A percentile compares a stretch with the other conserved stretches of the same genome.
phyloP scores from a whole-genome alignment of 495 filamentous ascomycete genomes.

The Talaromyces ruber region DNA sequence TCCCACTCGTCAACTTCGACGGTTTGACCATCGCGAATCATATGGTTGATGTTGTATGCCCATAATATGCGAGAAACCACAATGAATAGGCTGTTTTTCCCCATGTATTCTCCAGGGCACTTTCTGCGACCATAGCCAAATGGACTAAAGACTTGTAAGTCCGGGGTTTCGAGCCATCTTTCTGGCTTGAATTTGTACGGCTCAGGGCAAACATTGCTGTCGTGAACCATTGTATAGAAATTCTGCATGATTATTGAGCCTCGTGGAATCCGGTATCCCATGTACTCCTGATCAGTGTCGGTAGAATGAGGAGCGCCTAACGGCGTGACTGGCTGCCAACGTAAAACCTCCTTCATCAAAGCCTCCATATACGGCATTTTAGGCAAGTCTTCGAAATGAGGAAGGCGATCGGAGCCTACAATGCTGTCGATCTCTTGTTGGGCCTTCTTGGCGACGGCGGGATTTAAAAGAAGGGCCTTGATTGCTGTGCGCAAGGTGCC shows the following conservation, averaged over 20 bases:
- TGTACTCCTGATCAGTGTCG: constrained; percentile 45
- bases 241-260: constrained; percentile 39
- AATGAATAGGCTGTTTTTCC: constrained; percentile 47
- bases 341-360: constrained; percentile 50
- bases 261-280: constrained; percentile 46
- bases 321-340: constrained; percentile 52
- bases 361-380: constrained; percentile 42
- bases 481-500: constrained; percentile 24
- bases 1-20: neutral
- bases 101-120: constrained; percentile 49
- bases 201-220: constrained; percentile 25
- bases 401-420: constrained; percentile 27
- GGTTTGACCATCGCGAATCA: neutral
- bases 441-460: constrained; percentile 8
- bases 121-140: constrained; percentile 55
- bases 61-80: constrained; percentile 51
- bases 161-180: constrained; percentile 26
- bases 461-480: constrained; percentile 17
- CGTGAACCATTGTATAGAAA: constrained; percentile 35
- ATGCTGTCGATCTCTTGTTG: constrained; percentile 23
- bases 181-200: constrained; percentile 30
- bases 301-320: constrained; percentile 45
- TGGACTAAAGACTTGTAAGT: constrained; percentile 34
- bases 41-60: constrained; percentile 39
- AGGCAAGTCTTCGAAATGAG: constrained; percentile 38